Evolutionary conservation across 73 alveolate genomes (phyloP), one percentile per base, ranked within the genome.

Genomic region (Durusdinium trenchii): DNA sequence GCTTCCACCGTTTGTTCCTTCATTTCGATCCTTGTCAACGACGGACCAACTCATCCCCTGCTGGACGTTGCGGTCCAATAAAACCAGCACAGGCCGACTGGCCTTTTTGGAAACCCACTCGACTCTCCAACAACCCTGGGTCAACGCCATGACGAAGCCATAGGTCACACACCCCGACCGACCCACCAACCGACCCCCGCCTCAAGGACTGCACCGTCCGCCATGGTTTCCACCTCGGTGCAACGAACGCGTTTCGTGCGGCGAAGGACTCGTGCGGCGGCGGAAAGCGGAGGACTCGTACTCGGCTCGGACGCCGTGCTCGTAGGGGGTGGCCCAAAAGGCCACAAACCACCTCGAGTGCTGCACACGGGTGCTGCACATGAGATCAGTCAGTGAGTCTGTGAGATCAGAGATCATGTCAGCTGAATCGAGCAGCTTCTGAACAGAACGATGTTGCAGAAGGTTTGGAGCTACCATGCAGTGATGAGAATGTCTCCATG

Each of bases 271-370:
- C 81, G 3, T 35, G 46, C 42, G 43, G 20, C n/a, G 43, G 10
- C 20, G 16, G 35, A 28, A 20, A 35, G n/a, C 45, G 35, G 16
- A 28, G n/a, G 45, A 28, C 20, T 67, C 81, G 36, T 60, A 35
- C 30, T 60, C 30, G 10, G 45, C n/a, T 43, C 42, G 32, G 38
- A 50, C 84, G 35, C 51, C 42, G 35, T 12, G 50, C 84, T 4
- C 84, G 84, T 36, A 73, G 42, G 42, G 84, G 84, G 42, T 73
- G 84, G 51, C 84, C 84, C 47, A 73, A 36, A 35, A 73, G 50
- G 50, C 84, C 84, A 32, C 84, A 73, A 73, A 73, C 50, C 26
- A 73, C 84, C 84, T 73, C 50, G n/a, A n/a, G n/a, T n/a, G n/a
- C n/a, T n/a, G n/a, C n/a, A n/a, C n/a, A n/a, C n/a, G n/a, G n/a